phyloP scores from a whole-genome alignment of 257 asterid species.

The Echium plantagineum region DNA sequence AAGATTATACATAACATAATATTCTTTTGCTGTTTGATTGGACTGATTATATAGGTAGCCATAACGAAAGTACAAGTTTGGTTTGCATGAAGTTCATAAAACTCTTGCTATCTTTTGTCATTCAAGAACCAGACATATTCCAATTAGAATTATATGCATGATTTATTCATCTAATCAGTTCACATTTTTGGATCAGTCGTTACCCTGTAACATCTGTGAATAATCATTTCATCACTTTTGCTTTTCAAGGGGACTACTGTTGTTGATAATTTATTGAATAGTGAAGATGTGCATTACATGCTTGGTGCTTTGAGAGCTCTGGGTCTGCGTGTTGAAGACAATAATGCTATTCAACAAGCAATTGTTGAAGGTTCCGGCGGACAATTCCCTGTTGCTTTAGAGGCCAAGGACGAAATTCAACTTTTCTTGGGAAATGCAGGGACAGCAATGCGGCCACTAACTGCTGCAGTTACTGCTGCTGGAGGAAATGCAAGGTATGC shows the following conservation, averaged over 20 bases:
- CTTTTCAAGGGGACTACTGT: slow-evolving; percentile 72
- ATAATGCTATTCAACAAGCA: slow-evolving; percentile 59
- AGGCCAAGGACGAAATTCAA: slow-evolving; percentile 62
- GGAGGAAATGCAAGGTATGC: slow-evolving; percentile 77
- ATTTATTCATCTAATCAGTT: neutral
- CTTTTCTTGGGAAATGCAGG: slow-evolving; percentile 99
- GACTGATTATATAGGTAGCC: too few species aligned
- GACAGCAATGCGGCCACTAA: slow-evolving; percentile 97
- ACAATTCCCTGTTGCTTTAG: slow-evolving; percentile 67
- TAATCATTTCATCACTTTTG: slow-evolving; percentile 1
- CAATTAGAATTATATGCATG: too few species aligned
- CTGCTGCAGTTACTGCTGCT: slow-evolving; percentile 93
- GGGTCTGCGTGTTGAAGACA: slow-evolving; percentile 75
- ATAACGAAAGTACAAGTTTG: too few species aligned
- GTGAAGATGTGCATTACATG: slow-evolving; percentile 93
- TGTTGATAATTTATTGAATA: slow-evolving; percentile 79
- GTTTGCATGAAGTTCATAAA: too few species aligned
- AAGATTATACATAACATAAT: too few species aligned
- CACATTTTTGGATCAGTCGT: neutral
- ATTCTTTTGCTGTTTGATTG: too few species aligned
- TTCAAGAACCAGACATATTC: too few species aligned
- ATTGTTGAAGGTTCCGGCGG: slow-evolving; percentile 84
- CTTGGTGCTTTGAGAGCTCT: slow-evolving; percentile 86
- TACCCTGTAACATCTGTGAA: slow-evolving; percentile 1
- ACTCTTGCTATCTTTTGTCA: too few species aligned